Base-by-base conservation (phyloP, 2,329 filamentous ascomycete species). In the Stemphylium beticola region DNA sequence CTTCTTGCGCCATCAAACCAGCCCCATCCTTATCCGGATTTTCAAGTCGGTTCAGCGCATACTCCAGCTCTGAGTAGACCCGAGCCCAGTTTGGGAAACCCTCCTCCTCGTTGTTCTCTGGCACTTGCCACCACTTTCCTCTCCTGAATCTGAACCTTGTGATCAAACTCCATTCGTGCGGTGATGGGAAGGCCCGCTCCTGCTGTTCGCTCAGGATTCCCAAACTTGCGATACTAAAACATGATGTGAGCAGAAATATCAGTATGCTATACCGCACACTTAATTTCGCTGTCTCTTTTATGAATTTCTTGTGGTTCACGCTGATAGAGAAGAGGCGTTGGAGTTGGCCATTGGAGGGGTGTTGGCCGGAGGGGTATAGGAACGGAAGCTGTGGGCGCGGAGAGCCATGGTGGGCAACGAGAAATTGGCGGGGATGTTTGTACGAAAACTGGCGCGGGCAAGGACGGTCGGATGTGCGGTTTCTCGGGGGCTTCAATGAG, bases 181-280 rank as follows among this genome's bases (percentile, higher is more conserved):
- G 93, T 1, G 91, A 93, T 0, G 92, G 92, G 71, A 88, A 91
- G 47, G 84, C 80, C 42, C 88, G 83, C 77, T 97, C 92, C 39
- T 91, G 80, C 56, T 82, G 79, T 74, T 96, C 91, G 67, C 93
- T 88, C 68, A 89, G 82, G 32, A 92, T 71, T 14, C 87, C 87
- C 59, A 87, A 85, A 61, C 83, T 82, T 34, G 87, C 84, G 9
- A 89, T 78, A 34, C 85, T 78, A 37, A 86, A 75, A 55, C 88
- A 83, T 39, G 83, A 77, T 7, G 87, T 74, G 36, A 87, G 83
- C 12, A 86, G 83, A 82, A 87, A 93, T 36, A 90, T 74, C 24
- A 85, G 81, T n/a, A 82, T 66, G 0, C 83, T 87, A 72, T 86
- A 91, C 61, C 90, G 90, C 29, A 87, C 78, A 36, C 87, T 88